Conservation (phyloP, 305 asterid species). For the Fraxinus latifolia region DNA sequence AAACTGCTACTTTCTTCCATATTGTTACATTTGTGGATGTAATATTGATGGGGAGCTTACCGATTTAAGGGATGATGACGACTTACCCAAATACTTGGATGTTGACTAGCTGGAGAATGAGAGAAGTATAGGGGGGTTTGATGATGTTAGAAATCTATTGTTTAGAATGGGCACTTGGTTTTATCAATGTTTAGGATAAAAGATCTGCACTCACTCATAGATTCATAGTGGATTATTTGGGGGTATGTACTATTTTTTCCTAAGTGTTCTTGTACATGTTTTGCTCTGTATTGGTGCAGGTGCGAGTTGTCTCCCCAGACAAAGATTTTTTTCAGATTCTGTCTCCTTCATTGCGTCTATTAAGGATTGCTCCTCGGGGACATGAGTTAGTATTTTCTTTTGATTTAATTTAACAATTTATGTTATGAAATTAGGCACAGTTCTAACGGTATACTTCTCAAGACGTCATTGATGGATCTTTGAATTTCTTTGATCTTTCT, state of each 20-base stretch:
- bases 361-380: conserved; percentile 97
- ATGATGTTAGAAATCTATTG: background rate
- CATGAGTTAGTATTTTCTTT: conserved; percentile 57
- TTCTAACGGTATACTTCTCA: conserved; percentile 18
- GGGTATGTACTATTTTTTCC: conserved; percentile 11
- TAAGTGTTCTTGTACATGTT: conserved; percentile 23
- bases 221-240: background rate
- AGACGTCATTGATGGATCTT: conserved; percentile 16
- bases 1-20: background rate
- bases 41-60: background rate
- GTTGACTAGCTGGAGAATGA: background rate
- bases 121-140: background rate
- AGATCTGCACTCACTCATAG: background rate
- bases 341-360: conserved; percentile 89
- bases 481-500: conserved; percentile 5
- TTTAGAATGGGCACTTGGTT: background rate
- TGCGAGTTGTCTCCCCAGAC: conserved; percentile 97
- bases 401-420: background rate
- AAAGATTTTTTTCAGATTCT: conserved; percentile 94
- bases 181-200: background rate
- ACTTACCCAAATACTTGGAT: background rate
- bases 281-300: conserved; percentile 49
- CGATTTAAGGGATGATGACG: background rate
- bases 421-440: background rate
- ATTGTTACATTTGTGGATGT: background rate